phyloP scores from a whole-genome alignment of 2,329 filamentous ascomycete species.

The Onygenales sp. region DNA sequence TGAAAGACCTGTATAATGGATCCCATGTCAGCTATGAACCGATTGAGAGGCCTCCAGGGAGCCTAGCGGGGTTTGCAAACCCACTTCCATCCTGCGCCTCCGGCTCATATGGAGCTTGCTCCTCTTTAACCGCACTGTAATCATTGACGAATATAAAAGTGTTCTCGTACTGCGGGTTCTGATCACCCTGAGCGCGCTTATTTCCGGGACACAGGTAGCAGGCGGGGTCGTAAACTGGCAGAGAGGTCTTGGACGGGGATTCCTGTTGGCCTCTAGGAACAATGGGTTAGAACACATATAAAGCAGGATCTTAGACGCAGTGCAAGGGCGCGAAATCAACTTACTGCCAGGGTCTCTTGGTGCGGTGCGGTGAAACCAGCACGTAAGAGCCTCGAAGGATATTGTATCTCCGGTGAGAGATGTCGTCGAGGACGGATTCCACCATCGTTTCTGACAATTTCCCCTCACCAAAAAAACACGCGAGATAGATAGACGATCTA shows the following conservation, averaged over 20 bases:
- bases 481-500: neutral
- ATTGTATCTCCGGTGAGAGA: conserved; percentile 92
- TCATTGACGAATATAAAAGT: conserved; percentile 97
- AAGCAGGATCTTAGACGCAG: neutral
- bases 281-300: conserved; percentile 5
- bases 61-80: conserved; percentile 10
- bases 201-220: conserved; percentile 96
- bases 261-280: conserved; percentile 66
- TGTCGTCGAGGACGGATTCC: conserved; percentile 78
- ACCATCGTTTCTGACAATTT: conserved; percentile 44
- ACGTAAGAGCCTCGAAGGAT: conserved; percentile 84
- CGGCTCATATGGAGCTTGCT: conserved; percentile 67
- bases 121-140: conserved; percentile 91
- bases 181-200: conserved; percentile 73
- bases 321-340: conserved; percentile 23
- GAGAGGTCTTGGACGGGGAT: conserved; percentile 53
- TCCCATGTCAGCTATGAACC: neutral
- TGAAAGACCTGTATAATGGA: conserved; percentile 49
- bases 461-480: neutral
- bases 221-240: conserved; percentile 78
- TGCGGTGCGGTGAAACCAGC: conserved; percentile 89
- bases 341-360: conserved; percentile 97
- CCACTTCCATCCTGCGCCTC: conserved; percentile 42
- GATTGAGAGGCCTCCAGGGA: neutral
- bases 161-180: conserved; percentile 74